Percentiles rank a stretch among this genome's conserved stretches.
Conservation (phyloP, 441 rosid genomes). For the Geranium incanum region DNA sequence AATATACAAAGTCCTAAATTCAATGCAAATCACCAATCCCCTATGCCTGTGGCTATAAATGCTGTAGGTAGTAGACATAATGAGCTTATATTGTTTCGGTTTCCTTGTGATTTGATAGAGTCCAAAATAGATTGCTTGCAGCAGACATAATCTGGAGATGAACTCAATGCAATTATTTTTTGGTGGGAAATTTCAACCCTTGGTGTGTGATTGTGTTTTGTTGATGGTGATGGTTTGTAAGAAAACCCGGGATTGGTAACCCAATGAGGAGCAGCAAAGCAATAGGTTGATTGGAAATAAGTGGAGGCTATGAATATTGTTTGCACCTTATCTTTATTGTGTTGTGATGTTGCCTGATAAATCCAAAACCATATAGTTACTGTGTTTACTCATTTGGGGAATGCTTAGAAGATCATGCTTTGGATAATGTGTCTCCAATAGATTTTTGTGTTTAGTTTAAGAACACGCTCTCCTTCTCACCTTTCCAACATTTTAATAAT, state of each 20-base stretch:
- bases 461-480: not conserved
- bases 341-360: constrained; percentile 33
- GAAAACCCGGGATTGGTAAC: not conserved
- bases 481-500: not conserved
- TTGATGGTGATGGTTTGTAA: not conserved
- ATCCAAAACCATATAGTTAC: constrained; percentile 38
- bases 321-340: not conserved
- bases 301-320: not conserved
- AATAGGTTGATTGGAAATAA: not conserved
- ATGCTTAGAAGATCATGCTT: constrained; percentile 6
- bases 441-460: too few species aligned
- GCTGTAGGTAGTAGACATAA: constrained; percentile 11
- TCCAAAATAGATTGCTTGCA: too few species aligned
- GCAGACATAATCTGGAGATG: too few species aligned
- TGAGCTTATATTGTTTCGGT: not conserved
- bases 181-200: not conserved
- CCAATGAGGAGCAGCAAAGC: not conserved
- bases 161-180: too few species aligned
- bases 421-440: too few species aligned
- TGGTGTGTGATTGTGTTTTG: not conserved
- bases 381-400: constrained; percentile 24
- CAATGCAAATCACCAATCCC: constrained; percentile 16
- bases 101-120: too few species aligned
- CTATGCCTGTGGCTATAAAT: constrained; percentile 18
- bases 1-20: constrained; percentile 22